phyloP scores from a whole-genome alignment of 306 rosid species.

The Cyamopsis tetragonoloba region DNA sequence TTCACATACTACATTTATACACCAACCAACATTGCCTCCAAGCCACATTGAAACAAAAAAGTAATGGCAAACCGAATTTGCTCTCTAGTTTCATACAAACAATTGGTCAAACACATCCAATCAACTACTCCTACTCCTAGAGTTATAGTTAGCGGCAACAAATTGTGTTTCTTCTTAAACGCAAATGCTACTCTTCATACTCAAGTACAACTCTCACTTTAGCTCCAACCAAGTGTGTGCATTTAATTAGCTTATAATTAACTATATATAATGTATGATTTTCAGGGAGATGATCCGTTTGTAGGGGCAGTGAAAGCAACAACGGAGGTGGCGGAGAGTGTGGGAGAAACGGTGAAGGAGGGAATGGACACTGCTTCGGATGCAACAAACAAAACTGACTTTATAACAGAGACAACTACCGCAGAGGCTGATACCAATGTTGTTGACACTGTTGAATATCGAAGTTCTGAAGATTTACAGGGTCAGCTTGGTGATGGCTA shows the following conservation, averaged over 20 bases:
- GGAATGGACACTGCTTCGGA: constrained; percentile 51
- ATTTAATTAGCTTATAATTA: no score
- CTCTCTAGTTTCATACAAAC: background rate
- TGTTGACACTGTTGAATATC: constrained; percentile 58
- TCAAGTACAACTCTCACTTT: constrained; percentile 10
- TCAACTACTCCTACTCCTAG: constrained; percentile 9
- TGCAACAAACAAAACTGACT: constrained; percentile 30
- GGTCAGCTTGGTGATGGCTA: constrained; percentile 44
- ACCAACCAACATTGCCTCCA: no score
- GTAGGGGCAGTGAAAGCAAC: constrained; percentile 23
- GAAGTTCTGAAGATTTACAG: constrained; percentile 42
- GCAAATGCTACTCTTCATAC: constrained; percentile 22
- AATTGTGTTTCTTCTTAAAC: constrained; percentile 20
- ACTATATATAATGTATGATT: no score
- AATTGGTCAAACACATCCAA: constrained; percentile 20
- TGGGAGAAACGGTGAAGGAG: constrained; percentile 30
- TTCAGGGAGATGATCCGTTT: constrained; percentile 25
- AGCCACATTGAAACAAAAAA: no score
- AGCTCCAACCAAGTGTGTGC: no score
- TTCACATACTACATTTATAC: no score
- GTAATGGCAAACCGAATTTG: constrained; percentile 45
- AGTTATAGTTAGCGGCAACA: background rate
- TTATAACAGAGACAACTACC: constrained; percentile 31
- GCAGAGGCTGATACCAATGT: constrained; percentile 60
- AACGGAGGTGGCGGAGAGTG: constrained; percentile 23